Percentiles rank a stretch among this genome's conserved stretches.
Conservation (phyloP, 2,329 filamentous ascomycete species). For the Ophiostoma ips region DNA sequence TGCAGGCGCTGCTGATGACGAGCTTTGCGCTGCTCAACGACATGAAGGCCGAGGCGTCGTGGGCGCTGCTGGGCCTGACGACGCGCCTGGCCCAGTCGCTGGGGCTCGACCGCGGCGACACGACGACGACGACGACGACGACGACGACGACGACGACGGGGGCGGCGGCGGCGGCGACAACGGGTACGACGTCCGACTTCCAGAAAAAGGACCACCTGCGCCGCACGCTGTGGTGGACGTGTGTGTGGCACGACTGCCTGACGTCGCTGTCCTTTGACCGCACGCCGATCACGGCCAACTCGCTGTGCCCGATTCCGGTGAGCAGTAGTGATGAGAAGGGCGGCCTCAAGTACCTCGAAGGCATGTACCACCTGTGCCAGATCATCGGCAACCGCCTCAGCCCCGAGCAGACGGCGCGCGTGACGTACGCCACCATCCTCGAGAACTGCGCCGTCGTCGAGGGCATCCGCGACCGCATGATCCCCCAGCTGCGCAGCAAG, state of each 20-base stretch:
- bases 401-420: constrained; percentile 36
- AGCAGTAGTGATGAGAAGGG: constrained; percentile 19
- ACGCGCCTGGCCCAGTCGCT: constrained; percentile 52
- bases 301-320: constrained; percentile 39
- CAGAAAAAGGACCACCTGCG: constrained; percentile 38
- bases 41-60: constrained; percentile 56
- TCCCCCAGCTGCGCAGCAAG: constrained; percentile 41
- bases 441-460: constrained; percentile 43
- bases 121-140: constrained; percentile 32
- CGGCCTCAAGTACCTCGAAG: constrained; percentile 46
- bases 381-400: constrained; percentile 44
- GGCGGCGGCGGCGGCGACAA: no score
- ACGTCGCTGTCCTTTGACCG: constrained; percentile 53
- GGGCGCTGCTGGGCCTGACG: constrained; percentile 49
- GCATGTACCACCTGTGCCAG: constrained; percentile 50
- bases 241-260: constrained; percentile 52
- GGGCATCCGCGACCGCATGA: constrained; percentile 33
- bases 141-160: no score
- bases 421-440: constrained; percentile 40
- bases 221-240: constrained; percentile 48
- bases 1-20: constrained; percentile 48
- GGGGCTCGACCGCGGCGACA: constrained; percentile 37
- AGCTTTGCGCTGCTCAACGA: constrained; percentile 52
- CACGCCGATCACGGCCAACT: constrained; percentile 48
- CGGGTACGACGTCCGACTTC: constrained; percentile 30